phyloP scores from a whole-genome alignment of 495 filamentous ascomycete species.

The Eremomyces bilateralis region DNA sequence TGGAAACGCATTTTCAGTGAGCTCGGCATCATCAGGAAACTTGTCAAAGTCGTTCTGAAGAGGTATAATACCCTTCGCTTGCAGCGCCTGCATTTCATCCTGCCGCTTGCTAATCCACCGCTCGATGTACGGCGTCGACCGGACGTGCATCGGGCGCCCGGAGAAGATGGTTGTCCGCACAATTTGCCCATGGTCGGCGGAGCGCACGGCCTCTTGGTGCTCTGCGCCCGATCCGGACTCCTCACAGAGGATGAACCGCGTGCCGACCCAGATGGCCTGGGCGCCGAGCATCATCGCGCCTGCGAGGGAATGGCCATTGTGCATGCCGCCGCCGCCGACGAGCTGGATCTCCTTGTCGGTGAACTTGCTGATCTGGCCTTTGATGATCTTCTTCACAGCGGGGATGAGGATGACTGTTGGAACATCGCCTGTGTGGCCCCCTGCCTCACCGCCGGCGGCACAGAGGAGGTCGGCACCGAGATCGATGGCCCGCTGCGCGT shows the following conservation, averaged over 20 bases:
- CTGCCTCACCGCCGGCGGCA: conserved; percentile 79
- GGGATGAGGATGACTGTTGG: conserved; percentile 79
- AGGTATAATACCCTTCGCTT: conserved; percentile 69
- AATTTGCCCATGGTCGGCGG: conserved; percentile 79
- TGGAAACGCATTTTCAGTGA: too few species aligned
- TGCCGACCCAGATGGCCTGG: conserved; percentile 85
- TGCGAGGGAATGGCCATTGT: conserved; percentile 76
- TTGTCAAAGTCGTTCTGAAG: conserved; percentile 93
- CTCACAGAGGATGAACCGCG: conserved; percentile 77
- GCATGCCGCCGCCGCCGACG: conserved; percentile 82
- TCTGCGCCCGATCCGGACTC: conserved; percentile 85
- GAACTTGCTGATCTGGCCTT: conserved; percentile 64
- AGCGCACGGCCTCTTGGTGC: conserved; percentile 91
- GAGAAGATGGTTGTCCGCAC: conserved; percentile 96
- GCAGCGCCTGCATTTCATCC: conserved; percentile 77
- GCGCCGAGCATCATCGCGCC: conserved; percentile 86
- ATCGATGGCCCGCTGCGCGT: conserved; percentile 79
- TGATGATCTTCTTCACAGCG: conserved; percentile 60
- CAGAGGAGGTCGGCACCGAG: conserved; percentile 80
- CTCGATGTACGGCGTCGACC: conserved; percentile 74
- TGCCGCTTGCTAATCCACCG: conserved; percentile 88
- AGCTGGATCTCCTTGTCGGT: conserved; percentile 75
- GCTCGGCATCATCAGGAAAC: too few species aligned
- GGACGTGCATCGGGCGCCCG: conserved; percentile 40
- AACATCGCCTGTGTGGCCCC: conserved; percentile 78